Evolutionary conservation across 1,284 basidiomycete species (phyloP).

Genomic region (Cutaneotrichosporon cavernicola): DNA sequence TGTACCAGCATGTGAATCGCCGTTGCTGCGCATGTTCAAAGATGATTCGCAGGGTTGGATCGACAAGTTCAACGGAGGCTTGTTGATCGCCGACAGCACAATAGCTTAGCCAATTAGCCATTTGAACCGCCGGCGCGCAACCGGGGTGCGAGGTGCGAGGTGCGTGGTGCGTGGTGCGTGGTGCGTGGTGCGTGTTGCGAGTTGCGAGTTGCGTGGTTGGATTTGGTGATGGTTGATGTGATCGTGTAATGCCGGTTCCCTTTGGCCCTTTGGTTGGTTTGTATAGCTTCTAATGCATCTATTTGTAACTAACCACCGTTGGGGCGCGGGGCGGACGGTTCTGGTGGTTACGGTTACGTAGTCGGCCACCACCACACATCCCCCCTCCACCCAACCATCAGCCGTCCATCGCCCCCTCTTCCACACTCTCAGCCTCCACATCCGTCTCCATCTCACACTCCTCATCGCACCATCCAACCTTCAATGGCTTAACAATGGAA

Average conservation of each 20-base stretch:
- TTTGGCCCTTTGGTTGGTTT: not conserved
- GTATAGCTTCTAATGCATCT: not conserved
- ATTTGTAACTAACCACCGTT: not conserved
- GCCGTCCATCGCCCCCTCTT: not conserved
- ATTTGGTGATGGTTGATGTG: too few species aligned
- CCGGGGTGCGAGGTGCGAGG: too few species aligned
- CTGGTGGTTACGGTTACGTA: not conserved
- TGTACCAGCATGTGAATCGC: too few species aligned
- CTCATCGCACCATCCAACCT: not conserved
- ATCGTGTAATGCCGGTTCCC: too few species aligned
- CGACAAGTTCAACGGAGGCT: not conserved
- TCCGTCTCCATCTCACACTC: not conserved
- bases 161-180: too few species aligned
- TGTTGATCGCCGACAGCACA: not conserved
- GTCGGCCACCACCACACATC: not conserved
- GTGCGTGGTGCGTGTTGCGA: too few species aligned
- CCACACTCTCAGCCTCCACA: not conserved
- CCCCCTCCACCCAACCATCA: not conserved
- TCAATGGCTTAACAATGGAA: slow-evolving; percentile 18
- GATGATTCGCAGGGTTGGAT: too few species aligned
- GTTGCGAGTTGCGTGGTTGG: too few species aligned
- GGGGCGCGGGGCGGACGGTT: not conserved
- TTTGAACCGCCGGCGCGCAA: too few species aligned
- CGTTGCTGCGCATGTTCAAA: too few species aligned
- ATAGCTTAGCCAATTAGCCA: too few species aligned